Base-by-base conservation (phyloP, 78 protist genomes). In the Planoprotostelium fungivorum region DNA sequence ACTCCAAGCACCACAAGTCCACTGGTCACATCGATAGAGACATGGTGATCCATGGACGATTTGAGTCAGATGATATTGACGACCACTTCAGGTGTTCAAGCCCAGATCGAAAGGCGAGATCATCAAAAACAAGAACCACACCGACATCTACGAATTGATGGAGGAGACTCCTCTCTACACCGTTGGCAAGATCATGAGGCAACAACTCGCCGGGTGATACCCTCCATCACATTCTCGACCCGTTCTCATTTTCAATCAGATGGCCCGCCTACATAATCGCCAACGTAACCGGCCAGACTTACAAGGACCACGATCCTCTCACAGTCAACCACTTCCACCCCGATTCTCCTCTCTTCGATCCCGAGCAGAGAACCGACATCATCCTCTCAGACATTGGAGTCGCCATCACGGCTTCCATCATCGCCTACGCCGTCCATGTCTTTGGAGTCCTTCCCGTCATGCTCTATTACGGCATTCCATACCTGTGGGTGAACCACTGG, bases 1-100 rank as follows among this genome's bases (percentile, higher is more conserved):
- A 97, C 86, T 90, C 95, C 39, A 93, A 89, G 83, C 98, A 97
- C 91, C 98, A 97, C 95, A 84, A 90, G 37, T 84, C 86, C 93
- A 97, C 98, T 29, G 93, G 91, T 89, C 90, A 94, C 88, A 83
- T 95, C 88, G 34, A 0, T 1, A 31, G 51, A 5, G 97, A 93
- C 38, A 96, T 92, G 89, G 84, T 88, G 5, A 5, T 5, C 16
- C 73, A 5, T 51, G 5, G 16, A 51, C n/a, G n/a, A n/a, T n/a
- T n/a, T n/a, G n/a, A n/a, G n/a, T n/a, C n/a, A n/a, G n/a, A n/a
- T n/a, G n/a, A n/a, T n/a, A n/a, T n/a, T n/a, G n/a, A n/a, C n/a
- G n/a, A n/a, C n/a, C n/a, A n/a, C n/a, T n/a, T 1, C 0, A 36
- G 88, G 92, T 29, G 28, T 90, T 10, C 92, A 88, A 90, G 23